phyloP scores from a whole-genome alignment of 2,329 filamentous ascomycete species.

The Sclerotinia trifoliorum region DNA sequence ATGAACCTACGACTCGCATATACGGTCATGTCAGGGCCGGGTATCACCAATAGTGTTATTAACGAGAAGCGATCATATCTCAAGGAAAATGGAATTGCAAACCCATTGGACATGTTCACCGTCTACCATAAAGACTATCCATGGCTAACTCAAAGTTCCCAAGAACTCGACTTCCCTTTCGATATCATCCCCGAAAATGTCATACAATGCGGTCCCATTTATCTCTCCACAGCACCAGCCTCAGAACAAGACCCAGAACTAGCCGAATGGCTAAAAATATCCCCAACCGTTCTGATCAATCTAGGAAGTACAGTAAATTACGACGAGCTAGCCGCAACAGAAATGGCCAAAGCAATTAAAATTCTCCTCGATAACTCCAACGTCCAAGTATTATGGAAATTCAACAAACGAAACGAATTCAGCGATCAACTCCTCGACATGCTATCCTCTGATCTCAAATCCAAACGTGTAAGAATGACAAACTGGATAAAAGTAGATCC shows the following conservation, averaged over 20 bases:
- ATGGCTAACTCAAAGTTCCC: conserved; percentile 29
- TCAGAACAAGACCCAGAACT: conserved; percentile 44
- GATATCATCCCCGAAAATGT: conserved; percentile 43
- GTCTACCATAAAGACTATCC: conserved; percentile 24
- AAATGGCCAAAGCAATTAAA: conserved; percentile 43
- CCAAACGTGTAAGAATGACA: conserved; percentile 17
- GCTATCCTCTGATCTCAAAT: conserved; percentile 10
- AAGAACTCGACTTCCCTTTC: conserved; percentile 38
- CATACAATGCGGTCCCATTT: conserved; percentile 47
- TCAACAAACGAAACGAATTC: conserved; percentile 25
- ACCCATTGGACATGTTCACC: conserved; percentile 7
- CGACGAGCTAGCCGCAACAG: conserved; percentile 37
- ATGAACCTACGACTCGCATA: conserved; percentile 37
- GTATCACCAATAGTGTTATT: conserved; percentile 16
- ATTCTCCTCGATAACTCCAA: conserved; percentile 38
- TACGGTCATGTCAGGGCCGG: conserved; percentile 24
- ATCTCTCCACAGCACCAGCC: conserved; percentile 40
- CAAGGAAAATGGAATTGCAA: conserved; percentile 30
- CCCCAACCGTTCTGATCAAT: conserved; percentile 48
- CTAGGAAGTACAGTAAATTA: conserved; percentile 42
- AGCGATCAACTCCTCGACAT: conserved; percentile 24
- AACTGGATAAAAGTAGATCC: conserved; percentile 23
- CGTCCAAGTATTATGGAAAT: conserved; percentile 41
- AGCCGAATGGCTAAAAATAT: conserved; percentile 43
- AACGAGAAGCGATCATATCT: conserved; percentile 29